Conservation (phyloP, 768 basidiomycete genomes). For the Scleroderma citrinum region DNA sequence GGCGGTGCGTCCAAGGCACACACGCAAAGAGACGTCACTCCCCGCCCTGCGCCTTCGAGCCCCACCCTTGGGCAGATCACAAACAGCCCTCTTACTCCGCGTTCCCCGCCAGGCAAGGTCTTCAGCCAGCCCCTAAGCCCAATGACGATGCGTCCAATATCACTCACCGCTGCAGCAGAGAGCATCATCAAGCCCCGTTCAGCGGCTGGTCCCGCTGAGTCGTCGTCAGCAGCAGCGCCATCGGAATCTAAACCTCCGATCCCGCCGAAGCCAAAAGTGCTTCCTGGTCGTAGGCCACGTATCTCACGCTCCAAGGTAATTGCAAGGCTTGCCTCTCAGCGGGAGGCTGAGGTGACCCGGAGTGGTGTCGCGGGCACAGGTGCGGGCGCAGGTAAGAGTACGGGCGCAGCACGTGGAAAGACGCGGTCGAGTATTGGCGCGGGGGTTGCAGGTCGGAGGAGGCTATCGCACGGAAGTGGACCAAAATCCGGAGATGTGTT, state of each 20-base stretch:
- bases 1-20: slow-evolving; percentile 8
- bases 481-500: slow-evolving; percentile 34
- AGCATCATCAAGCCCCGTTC: slow-evolving; percentile 14
- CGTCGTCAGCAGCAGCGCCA: too few relatives aligned
- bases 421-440: slow-evolving; percentile 50
- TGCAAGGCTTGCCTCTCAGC: slow-evolving; percentile 67
- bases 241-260: slow-evolving; percentile 10
- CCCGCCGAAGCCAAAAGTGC: slow-evolving; percentile 24
- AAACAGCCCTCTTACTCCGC: slow-evolving; percentile 22
- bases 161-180: slow-evolving; percentile 28
- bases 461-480: slow-evolving; percentile 17
- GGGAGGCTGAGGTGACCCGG: slow-evolving; percentile 33
- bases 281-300: slow-evolving; percentile 56
- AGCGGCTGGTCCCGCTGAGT: neutral
- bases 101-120: slow-evolving; percentile 31
- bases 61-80: slow-evolving; percentile 28
- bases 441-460: slow-evolving; percentile 17
- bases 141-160: slow-evolving; percentile 19
- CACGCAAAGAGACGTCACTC: slow-evolving; percentile 1
- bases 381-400: slow-evolving; percentile 6
- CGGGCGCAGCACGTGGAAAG: slow-evolving; percentile 22
- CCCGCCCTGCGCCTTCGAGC: slow-evolving; percentile 9
- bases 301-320: slow-evolving; percentile 81
- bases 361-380: slow-evolving; percentile 7
- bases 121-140: slow-evolving; percentile 49